phyloP scores from a whole-genome alignment of 768 basidiomycete genomes.

The Mycena vitilis region DNA sequence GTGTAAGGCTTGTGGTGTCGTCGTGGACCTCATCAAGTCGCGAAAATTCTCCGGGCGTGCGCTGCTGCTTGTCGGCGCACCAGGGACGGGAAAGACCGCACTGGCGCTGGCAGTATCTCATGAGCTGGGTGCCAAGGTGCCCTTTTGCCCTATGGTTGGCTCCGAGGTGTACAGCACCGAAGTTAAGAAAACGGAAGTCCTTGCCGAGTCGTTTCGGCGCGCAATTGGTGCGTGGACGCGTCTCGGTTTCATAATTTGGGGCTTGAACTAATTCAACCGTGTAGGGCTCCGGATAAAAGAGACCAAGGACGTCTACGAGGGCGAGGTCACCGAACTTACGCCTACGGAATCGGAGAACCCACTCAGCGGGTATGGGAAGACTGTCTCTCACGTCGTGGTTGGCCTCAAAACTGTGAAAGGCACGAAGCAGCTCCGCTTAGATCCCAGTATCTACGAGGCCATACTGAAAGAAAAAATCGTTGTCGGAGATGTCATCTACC shows the following conservation, averaged over 20 bases:
- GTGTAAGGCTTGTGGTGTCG: constrained; percentile 87
- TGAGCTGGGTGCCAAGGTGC: constrained; percentile 93
- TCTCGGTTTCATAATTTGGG: constrained; percentile 15
- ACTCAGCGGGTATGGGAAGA: constrained; percentile 97
- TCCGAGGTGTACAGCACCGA: constrained; percentile 97
- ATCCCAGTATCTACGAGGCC: constrained; percentile 96
- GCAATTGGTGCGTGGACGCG: constrained; percentile 84
- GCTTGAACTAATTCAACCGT: constrained; percentile 8
- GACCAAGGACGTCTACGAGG: constrained; percentile 98
- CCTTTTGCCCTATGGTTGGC: constrained; percentile 99
- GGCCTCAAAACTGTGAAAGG: constrained; percentile 94
- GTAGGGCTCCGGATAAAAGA: constrained; percentile 97
- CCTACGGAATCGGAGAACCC: constrained; percentile 98
- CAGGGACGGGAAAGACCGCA: constrained; percentile 98
- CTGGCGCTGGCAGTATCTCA: constrained; percentile 95
- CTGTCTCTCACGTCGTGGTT: constrained; percentile 96
- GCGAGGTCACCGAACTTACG: constrained; percentile 97
- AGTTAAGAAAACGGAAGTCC: constrained; percentile 98
- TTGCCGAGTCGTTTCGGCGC: constrained; percentile 93
- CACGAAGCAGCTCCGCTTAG: constrained; percentile 93
- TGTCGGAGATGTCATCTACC: constrained; percentile 96
- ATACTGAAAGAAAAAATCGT: constrained; percentile 98
- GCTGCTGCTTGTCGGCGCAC: constrained; percentile 91
- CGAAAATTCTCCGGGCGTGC: constrained; percentile 95
- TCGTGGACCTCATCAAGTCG: constrained; percentile 90